Evolutionary conservation across 1,284 basidiomycete genomes (phyloP).

Genomic region (Cryptococcus sp.): DNA sequence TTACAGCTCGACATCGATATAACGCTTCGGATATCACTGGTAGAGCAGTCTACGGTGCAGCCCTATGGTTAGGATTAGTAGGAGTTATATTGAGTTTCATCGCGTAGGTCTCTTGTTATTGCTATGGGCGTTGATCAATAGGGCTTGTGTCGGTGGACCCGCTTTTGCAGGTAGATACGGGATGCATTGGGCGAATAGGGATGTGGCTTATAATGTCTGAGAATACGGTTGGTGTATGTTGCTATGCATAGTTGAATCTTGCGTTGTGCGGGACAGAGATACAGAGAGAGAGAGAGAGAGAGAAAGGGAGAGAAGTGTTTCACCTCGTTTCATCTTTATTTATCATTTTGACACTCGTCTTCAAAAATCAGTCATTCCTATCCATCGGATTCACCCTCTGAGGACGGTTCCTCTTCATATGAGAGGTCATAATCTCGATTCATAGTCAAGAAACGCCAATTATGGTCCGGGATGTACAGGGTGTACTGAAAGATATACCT

Average conservation of each 20-base stretch:
- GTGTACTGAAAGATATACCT: neutral
- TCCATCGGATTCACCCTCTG: no score
- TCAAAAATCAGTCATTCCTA: no score
- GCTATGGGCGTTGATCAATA: neutral
- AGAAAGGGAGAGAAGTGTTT: no score
- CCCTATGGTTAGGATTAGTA: slow-evolving; percentile 24
- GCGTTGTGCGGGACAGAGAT: no score
- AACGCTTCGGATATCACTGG: slow-evolving; percentile 3
- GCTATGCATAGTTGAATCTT: no score
- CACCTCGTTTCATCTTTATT: no score
- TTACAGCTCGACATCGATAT: slow-evolving; percentile 18
- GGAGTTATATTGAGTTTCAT: slow-evolving; percentile 17
- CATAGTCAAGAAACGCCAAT: no score
- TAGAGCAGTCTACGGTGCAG: slow-evolving; percentile 19
- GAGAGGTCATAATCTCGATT: no score
- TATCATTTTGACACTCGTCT: no score
- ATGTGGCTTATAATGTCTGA: slow-evolving; percentile 1
- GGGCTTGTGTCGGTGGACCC: slow-evolving; percentile 4
- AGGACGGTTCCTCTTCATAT: no score
- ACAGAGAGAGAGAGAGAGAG: no score
- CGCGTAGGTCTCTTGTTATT: slow-evolving; percentile 14
- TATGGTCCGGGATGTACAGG: neutral
- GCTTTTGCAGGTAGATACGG: slow-evolving; percentile 1
- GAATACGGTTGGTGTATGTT: neutral
- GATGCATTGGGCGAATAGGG: slow-evolving; percentile 3